These are phyloP conservation scores for Russula brevipes DNA, from an alignment of 768 basidiomycete species.

Conservation along the genomic window DNA sequence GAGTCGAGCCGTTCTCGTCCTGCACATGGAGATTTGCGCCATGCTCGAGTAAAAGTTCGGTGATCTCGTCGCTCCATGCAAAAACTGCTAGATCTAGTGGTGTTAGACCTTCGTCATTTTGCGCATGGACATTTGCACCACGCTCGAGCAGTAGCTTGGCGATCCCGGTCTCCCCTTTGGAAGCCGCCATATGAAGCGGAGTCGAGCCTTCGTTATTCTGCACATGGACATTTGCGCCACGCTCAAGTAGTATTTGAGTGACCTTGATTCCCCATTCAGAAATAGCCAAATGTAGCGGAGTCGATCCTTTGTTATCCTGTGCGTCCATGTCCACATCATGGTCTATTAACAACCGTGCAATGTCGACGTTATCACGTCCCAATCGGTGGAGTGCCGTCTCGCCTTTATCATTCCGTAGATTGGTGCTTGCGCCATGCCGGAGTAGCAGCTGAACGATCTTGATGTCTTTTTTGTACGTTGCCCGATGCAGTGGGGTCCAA, in stretches of 20 bases:
- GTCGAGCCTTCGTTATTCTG: too few relatives aligned
- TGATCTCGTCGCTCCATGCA: not conserved
- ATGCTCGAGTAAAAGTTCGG: not conserved
- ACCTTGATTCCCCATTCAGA: too few relatives aligned
- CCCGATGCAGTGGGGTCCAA: not conserved
- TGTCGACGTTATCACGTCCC: not conserved
- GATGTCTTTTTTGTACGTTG: not conserved
- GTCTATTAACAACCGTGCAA: not conserved
- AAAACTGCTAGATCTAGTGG: not conserved
- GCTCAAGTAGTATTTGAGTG: too few relatives aligned
- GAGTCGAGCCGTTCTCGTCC: not conserved
- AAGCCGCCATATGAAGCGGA: too few relatives aligned
- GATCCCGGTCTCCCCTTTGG: too few relatives aligned
- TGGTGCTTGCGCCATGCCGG: not conserved
- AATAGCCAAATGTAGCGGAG: not conserved
- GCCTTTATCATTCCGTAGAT: not conserved
- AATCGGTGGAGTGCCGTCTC: not conserved
- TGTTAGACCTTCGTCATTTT: not conserved
- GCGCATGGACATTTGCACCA: too few relatives aligned
- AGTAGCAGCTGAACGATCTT: not conserved
- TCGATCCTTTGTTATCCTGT: too few relatives aligned
- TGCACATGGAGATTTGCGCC: not conserved
- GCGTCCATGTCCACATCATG: not conserved
- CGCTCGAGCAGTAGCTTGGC: too few relatives aligned
- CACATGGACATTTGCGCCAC: too few relatives aligned